Conservation (phyloP, 2,329 filamentous ascomycete species). For the Onygena corvina region DNA sequence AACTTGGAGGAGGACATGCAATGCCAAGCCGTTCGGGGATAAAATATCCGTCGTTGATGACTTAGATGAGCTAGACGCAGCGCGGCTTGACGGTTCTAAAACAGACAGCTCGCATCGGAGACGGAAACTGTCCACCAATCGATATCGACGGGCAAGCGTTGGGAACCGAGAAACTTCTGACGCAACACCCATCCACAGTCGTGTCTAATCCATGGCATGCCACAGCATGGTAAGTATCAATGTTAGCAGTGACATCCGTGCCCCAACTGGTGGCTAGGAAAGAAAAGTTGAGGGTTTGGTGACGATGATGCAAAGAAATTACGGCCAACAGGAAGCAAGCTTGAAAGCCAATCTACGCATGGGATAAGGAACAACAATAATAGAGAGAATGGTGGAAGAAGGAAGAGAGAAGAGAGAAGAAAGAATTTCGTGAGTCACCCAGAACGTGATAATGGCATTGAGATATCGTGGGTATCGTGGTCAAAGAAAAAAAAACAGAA, state of each 20-base stretch:
- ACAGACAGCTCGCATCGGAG: constrained; percentile 1
- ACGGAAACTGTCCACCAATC: background rate
- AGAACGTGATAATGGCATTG: background rate
- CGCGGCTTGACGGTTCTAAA: background rate
- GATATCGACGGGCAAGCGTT: background rate
- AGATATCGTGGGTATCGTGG: constrained; percentile 3
- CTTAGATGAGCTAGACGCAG: background rate
- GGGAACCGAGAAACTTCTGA: constrained; percentile 4
- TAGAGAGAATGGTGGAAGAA: background rate
- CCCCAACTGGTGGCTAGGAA: background rate
- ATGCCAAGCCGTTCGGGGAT: background rate
- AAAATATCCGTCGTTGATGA: background rate
- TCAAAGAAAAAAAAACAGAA: background rate
- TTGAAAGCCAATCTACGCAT: constrained; percentile 6
- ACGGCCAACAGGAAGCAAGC: background rate
- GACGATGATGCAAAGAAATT: background rate
- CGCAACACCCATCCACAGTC: background rate
- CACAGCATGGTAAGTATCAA: constrained; percentile 8
- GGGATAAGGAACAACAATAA: background rate
- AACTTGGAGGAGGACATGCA: background rate
- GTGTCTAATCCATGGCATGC: constrained; percentile 7
- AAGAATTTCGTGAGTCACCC: background rate
- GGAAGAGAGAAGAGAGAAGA: background rate
- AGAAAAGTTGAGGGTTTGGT: background rate
- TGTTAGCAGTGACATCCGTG: background rate